Evolutionary conservation across 2,329 filamentous ascomycete species (phyloP).

Genomic region (Dactylellina parvicollis): DNA sequence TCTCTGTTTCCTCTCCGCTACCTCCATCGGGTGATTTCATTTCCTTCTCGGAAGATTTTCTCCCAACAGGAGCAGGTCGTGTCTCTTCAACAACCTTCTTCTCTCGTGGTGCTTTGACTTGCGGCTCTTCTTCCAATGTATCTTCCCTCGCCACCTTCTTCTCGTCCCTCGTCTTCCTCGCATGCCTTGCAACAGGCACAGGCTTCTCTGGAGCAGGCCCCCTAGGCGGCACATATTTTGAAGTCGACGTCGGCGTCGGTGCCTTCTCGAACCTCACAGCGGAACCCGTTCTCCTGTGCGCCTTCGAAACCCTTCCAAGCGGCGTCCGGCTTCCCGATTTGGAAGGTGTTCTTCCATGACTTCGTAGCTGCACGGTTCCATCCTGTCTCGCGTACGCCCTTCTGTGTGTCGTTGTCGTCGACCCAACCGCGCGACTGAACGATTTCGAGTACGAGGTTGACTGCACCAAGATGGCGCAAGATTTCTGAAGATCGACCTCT

Average conservation of each 20-base stretch:
- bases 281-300: constrained; percentile 20
- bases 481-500: constrained; percentile 48
- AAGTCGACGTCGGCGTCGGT: constrained; percentile 21
- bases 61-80: background rate
- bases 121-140: background rate
- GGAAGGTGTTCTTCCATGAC: constrained; percentile 21
- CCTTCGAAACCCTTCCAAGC: constrained; percentile 31
- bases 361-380: constrained; percentile 13
- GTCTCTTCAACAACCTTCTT: background rate
- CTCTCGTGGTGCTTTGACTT: background rate
- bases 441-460: constrained; percentile 38
- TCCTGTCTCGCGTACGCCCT: constrained; percentile 14
- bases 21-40: constrained; percentile 15
- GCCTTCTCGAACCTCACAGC: constrained; percentile 37
- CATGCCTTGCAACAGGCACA: constrained; percentile 11
- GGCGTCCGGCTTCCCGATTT: constrained; percentile 34
- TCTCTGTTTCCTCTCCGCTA: constrained; percentile 37
- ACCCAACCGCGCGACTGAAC: constrained; percentile 12
- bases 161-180: constrained; percentile 13
- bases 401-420: constrained; percentile 3
- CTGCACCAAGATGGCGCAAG: constrained; percentile 48
- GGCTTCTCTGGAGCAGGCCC: constrained; percentile 38
- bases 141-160: background rate
- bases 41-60: constrained; percentile 17
- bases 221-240: constrained; percentile 43